Evolutionary conservation across 768 basidiomycete species (phyloP), one percentile per base, ranked within the genome.

Genomic region (Leccinum sublutescens): DNA sequence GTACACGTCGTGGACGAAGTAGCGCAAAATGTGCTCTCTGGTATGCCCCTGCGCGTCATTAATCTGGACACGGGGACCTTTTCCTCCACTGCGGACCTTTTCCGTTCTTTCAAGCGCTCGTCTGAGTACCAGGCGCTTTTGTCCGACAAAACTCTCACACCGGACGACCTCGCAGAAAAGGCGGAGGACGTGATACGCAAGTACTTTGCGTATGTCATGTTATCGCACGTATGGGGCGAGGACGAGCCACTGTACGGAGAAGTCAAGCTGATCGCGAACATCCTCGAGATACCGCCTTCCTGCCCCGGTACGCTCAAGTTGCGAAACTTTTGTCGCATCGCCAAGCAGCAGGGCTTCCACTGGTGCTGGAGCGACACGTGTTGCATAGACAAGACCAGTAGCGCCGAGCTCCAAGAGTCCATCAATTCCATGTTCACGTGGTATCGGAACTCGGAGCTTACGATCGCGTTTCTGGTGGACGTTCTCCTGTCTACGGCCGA

Each of bases 371-470:
- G 64, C 49, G 73, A 74, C 15, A 71, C 71, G 1, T 71, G 66
- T 15, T 74, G 73, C 27, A 71, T 70, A 19, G 67, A 73, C 34
- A 70, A 71, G 47, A 33, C 56, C 11, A 74, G 70, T 51, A 73
- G 67, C 19, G 68, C 67, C 12, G 71, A 74, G 48, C 62, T 73
- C 2, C 66, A 70, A 15, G 72, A 74, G 38, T 67, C 73, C 54
- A 68, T 74, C 48, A 63, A 65, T n/a, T 67, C 66, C 52, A 74
- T 74, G 73, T 74, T 74, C 25, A 62, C 25, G 14, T 74, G 72
- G 72, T 74, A 73, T 31, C 61, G 70, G 27, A 66, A 68, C 34
- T 71, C 73, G 0, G 57, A 60, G 2, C 55, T 74, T 33, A 75
- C 73, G n/a, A 59, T 73, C 27, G 64, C 68, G n/a, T 68, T 73